A percentile compares a stretch with the other conserved stretches of the same genome.
phyloP scores from a whole-genome alignment of 2,329 filamentous ascomycete species.

The Pseudogymnoascus sp. region DNA sequence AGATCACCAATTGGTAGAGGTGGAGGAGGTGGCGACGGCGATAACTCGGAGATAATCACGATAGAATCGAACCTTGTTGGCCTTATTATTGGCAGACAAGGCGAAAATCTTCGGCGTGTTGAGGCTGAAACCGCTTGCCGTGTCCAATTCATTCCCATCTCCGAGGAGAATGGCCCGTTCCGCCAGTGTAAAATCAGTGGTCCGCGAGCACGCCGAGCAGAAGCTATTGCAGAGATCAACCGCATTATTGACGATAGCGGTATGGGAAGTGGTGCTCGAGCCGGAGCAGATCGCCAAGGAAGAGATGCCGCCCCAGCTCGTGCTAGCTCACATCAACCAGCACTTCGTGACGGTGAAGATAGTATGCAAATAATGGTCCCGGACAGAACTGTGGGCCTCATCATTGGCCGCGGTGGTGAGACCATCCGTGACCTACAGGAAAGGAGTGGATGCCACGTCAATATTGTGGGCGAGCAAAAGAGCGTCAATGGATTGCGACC shows the following conservation, averaged over 20 bases:
- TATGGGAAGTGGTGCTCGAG: conserved; percentile 45
- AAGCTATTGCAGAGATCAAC: conserved; percentile 77
- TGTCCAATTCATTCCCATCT: conserved; percentile 79
- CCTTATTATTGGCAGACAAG: conserved; percentile 82
- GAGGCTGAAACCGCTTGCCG: conserved; percentile 76
- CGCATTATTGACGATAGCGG: conserved; percentile 83
- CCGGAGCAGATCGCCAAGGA: conserved; percentile 33
- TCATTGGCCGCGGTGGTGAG: conserved; percentile 89
- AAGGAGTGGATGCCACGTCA: conserved; percentile 87
- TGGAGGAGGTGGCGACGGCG: conserved; percentile 41
- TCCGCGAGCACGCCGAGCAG: conserved; percentile 60
- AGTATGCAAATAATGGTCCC: conserved; percentile 92
- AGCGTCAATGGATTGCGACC: conserved; percentile 84
- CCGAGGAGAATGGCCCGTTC: conserved; percentile 62
- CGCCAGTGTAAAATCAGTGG: conserved; percentile 84
- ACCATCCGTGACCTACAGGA: conserved; percentile 91
- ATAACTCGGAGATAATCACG: conserved; percentile 73
- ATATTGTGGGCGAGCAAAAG: conserved; percentile 89
- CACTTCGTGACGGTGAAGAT: conserved; percentile 71
- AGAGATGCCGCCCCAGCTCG: conserved; percentile 26
- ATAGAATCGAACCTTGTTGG: conserved; percentile 84
- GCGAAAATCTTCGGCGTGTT: conserved; percentile 80
- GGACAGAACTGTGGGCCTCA: conserved; percentile 84
- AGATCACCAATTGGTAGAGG: conserved; percentile 49
- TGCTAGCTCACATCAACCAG: conserved; percentile 33